Conservation (phyloP, 2,329 filamentous ascomycete genomes). For the Aspergillus sp. region DNA sequence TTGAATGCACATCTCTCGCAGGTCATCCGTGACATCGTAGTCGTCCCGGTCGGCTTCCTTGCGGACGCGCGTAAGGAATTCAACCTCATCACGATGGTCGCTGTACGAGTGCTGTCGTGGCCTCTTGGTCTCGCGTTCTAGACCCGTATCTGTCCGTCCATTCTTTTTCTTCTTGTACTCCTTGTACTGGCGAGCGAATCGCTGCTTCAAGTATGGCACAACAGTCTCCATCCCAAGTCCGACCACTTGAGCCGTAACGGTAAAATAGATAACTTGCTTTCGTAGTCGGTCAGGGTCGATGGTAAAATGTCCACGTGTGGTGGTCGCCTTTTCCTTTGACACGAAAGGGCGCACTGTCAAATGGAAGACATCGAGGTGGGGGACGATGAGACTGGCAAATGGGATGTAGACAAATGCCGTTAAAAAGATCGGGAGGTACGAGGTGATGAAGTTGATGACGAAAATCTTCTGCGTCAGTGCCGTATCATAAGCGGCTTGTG, state of each 20-base stretch:
- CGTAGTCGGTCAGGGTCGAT: constrained; percentile 82
- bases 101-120: constrained; percentile 42
- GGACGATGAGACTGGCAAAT: constrained; percentile 81
- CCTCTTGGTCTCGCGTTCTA: constrained; percentile 24
- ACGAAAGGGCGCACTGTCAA: constrained; percentile 74
- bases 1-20: constrained; percentile 92
- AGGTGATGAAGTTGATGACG: constrained; percentile 97
- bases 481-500: constrained; percentile 75
- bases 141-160: constrained; percentile 21
- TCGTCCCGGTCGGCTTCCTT: constrained; percentile 77
- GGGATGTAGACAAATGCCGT: constrained; percentile 95
- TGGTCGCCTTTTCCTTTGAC: constrained; percentile 70
- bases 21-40: constrained; percentile 91
- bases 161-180: constrained; percentile 31
- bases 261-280: constrained; percentile 95
- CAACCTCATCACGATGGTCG: constrained; percentile 76
- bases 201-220: constrained; percentile 81
- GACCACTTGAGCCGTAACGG: constrained; percentile 91
- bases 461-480: constrained; percentile 92
- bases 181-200: constrained; percentile 70
- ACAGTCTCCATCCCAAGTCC: constrained; percentile 84
- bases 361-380: constrained; percentile 84
- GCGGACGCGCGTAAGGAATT: constrained; percentile 79
- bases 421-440: constrained; percentile 84
- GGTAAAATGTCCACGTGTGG: constrained; percentile 60